These are phyloP conservation scores for Peronospora farinosa DNA, from an alignment of 352 stramenopile genomes.

Conservation along the genomic window DNA sequence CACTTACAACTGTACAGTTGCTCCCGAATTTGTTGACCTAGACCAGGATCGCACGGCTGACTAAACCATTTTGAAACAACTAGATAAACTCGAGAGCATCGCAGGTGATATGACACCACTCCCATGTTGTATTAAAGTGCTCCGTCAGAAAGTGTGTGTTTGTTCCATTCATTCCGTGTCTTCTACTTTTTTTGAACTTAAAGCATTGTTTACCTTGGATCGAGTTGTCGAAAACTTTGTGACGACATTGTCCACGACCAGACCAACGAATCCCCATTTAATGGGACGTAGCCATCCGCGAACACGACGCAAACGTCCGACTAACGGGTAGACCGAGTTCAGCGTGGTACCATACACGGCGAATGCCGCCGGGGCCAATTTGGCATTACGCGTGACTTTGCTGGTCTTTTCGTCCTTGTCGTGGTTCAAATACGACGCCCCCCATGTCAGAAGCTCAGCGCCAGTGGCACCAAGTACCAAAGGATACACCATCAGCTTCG, in stretches of 20 bases:
- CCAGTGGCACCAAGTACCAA: slow-evolving; percentile 25
- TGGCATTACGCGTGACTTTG: slow-evolving; percentile 18
- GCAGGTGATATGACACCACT: too few species aligned
- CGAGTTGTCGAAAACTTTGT: slow-evolving; percentile 7
- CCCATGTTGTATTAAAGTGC: too few species aligned
- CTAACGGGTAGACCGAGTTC: slow-evolving; percentile 25
- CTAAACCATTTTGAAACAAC: too few species aligned
- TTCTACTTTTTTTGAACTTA: neutral
- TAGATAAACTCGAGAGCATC: too few species aligned
- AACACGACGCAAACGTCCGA: slow-evolving; percentile 22
- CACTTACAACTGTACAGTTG: too few species aligned
- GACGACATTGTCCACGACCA: slow-evolving; percentile 16
- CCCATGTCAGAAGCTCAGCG: slow-evolving; percentile 23
- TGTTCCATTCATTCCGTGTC: too few species aligned
- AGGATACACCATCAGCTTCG: slow-evolving; percentile 24
- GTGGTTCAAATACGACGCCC: slow-evolving; percentile 21
- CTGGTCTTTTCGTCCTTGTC: slow-evolving; percentile 12
- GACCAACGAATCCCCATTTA: slow-evolving; percentile 23
- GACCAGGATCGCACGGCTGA: too few species aligned
- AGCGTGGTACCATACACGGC: slow-evolving; percentile 25
- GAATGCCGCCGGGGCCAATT: slow-evolving; percentile 22
- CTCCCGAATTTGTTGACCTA: too few species aligned
- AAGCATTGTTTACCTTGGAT: neutral
- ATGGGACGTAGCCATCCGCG: slow-evolving; percentile 19
- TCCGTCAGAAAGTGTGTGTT: too few species aligned